Evolutionary conservation across 75 land plant species (phyloP).

Genomic region (Isoetes taiwanensis): DNA sequence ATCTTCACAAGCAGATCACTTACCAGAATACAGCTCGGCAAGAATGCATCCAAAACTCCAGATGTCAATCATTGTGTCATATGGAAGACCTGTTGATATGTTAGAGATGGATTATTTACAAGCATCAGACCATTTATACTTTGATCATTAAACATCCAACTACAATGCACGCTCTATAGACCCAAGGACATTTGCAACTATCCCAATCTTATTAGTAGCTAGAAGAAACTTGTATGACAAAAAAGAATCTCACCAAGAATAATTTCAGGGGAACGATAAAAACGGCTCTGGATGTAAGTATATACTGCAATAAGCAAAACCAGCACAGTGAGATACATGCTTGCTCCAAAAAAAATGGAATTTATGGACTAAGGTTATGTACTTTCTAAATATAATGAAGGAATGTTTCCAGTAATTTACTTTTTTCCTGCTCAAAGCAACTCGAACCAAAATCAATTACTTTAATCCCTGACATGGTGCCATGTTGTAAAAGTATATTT

Average conservation of each 20-base stretch:
- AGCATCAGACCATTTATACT: no score
- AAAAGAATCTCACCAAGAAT: conserved; percentile 15
- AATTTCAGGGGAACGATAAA: conserved; percentile 32
- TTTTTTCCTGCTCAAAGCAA: conserved; percentile 31
- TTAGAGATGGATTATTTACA: no score
- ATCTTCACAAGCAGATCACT: no score
- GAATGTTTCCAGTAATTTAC: conserved; percentile 9
- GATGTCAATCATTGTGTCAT: conserved; percentile 33
- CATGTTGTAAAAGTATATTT: conserved; percentile 28
- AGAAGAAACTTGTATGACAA: neutral
- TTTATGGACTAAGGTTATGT: neutral
- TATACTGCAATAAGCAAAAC: conserved; percentile 23
- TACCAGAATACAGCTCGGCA: conserved; percentile 28
- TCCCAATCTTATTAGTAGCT: no score
- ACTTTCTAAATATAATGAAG: neutral
- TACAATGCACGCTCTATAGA: no score
- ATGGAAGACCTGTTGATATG: conserved; percentile 26
- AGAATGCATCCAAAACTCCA: conserved; percentile 38
- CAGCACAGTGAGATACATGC: neutral
- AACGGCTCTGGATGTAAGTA: conserved; percentile 31
- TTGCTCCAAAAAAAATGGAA: neutral
- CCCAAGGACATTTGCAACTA: no score
- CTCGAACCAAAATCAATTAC: conserved; percentile 33
- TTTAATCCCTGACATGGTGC: conserved; percentile 26
- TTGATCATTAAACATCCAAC: no score